Percentiles rank a stretch among this genome's conserved stretches.
Conservation (phyloP, 192 early-diverging fungal species). For the Phlyctochytrium planicorne region DNA sequence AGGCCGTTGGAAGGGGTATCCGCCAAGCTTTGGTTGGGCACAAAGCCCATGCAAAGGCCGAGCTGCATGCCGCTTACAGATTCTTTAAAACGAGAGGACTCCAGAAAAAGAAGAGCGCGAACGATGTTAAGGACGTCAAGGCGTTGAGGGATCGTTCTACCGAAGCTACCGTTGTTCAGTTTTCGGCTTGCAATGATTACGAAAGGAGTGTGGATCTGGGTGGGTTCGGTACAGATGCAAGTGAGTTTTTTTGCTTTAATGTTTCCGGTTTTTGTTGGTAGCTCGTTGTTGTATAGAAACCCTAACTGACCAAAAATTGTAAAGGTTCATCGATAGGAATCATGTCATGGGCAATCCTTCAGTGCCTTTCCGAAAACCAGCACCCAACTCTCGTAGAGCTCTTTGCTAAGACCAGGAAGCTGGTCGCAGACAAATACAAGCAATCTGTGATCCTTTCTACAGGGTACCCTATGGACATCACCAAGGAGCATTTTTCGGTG, state of each 20-base stretch:
- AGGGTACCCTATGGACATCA: slow-evolving; percentile 40
- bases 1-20: slow-evolving; percentile 33
- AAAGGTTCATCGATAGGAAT: slow-evolving; percentile 59
- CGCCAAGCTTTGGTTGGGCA: slow-evolving; percentile 13
- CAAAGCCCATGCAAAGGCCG: slow-evolving; percentile 33
- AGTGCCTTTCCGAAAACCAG: slow-evolving; percentile 32
- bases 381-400: slow-evolving; percentile 49
- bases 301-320: too few relatives aligned
- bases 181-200: slow-evolving; percentile 71
- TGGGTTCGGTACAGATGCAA: slow-evolving; percentile 53
- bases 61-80: slow-evolving; percentile 21
- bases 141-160: slow-evolving; percentile 24
- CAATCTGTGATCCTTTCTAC: slow-evolving; percentile 52
- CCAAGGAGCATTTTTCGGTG: slow-evolving; percentile 24
- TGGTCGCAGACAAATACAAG: slow-evolving; percentile 42
- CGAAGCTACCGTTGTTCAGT: slow-evolving; percentile 54
- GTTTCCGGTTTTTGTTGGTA: background rate
- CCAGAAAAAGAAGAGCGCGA: slow-evolving; percentile 2
- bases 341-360: slow-evolving; percentile 66
- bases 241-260: slow-evolving; percentile 10
- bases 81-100: slow-evolving; percentile 18
- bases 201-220: slow-evolving; percentile 64
- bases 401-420: slow-evolving; percentile 33
- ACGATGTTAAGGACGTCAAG: slow-evolving; percentile 19
- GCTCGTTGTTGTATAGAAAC: too few relatives aligned